Evolutionary conservation across 768 basidiomycete species (phyloP), one percentile per base, ranked within the genome.

Genomic region (Tylopilus vinaceipallidus): DNA sequence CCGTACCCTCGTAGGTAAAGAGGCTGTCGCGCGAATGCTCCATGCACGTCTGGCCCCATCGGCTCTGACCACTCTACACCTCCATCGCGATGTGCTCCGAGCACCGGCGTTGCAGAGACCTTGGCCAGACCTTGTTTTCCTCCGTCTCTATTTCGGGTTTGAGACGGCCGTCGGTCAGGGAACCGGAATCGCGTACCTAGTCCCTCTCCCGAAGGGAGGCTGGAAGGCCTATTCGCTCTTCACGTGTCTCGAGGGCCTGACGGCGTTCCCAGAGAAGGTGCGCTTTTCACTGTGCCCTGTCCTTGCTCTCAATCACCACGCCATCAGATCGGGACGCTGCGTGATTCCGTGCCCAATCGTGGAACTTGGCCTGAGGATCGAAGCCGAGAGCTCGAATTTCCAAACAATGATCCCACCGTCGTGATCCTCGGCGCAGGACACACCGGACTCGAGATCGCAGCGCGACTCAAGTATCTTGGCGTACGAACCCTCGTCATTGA

Each of bases 371-470:
- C 68, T 33, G 68, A 70, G 19, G 63, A 69, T n/a, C 67, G 80
- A 40, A 60, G 64, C 26, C 54, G 61, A 20, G 72, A 77, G 50
- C 43, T 55, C 20, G 70, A 73, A 29, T 82, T 80, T 57, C 68
- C 67, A 26, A 73, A 73, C 19, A 58, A 54, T 17, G 71, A 74
- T 20, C 81, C 80, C 0, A 71, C 71, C 3, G 83, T 85, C 4
- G 62, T 84, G 41, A 70, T 86, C 32, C 70, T 84, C 16, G 80
- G 81, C 12, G 82, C 73, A 6, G 82, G 81, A 0, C 83, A 86
- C 45, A 77, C 76, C 53, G 84, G 84, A 7, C 64, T 89, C 27
- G 77, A 74, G 30, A 63, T 80, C 2, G 82, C 83, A 0, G 80
- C 81, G 2, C 70, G 81, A 17, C 68, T 88, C 50, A 80, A 79